Percentiles rank a stretch among this genome's conserved stretches.
Evolutionary conservation across 352 stramenopile species (phyloP).

Genomic region (Globisporangium mamillatum): DNA sequence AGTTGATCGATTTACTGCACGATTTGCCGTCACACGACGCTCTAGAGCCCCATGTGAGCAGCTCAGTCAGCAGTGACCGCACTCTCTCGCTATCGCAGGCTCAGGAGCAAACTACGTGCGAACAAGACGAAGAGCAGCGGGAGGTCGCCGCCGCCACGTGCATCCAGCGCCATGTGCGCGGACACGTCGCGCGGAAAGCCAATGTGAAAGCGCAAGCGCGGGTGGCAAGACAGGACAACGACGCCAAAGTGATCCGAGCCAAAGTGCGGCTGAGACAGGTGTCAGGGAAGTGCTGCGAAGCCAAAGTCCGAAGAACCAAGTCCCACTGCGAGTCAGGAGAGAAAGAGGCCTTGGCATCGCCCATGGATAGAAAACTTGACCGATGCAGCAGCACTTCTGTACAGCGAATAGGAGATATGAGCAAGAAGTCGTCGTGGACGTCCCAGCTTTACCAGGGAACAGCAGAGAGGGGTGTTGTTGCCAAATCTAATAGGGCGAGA

Average conservation of each 20-base stretch:
- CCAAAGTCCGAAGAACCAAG: not conserved
- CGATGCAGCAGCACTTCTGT: not conserved
- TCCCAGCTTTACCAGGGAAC: not conserved
- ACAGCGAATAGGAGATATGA: conserved; percentile 1
- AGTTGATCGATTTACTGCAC: conserved; percentile 46
- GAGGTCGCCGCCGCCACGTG: conserved; percentile 19
- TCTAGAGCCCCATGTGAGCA: not conserved
- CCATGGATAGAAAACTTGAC: not conserved
- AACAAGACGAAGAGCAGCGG: conserved; percentile 4
- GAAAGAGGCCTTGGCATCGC: not conserved
- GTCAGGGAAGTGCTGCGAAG: not conserved
- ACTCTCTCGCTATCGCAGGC: not conserved
- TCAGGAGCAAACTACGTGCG: not conserved
- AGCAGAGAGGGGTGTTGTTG: not conserved
- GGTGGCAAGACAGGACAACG: not conserved
- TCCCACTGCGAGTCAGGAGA: conserved; percentile 1
- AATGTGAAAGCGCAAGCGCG: not conserved
- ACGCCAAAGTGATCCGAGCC: not conserved
- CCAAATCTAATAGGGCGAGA: not conserved
- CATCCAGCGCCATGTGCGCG: conserved; percentile 30
- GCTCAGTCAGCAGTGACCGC: not conserved
- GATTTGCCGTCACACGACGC: conserved; percentile 15
- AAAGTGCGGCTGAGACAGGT: not conserved
- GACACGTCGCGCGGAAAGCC: not conserved
- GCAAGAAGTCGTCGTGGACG: not conserved